A percentile compares a stretch with the other conserved stretches of the same genome.
phyloP scores from a whole-genome alignment of 352 stramenopile species.

The Albugo laibachii region DNA sequence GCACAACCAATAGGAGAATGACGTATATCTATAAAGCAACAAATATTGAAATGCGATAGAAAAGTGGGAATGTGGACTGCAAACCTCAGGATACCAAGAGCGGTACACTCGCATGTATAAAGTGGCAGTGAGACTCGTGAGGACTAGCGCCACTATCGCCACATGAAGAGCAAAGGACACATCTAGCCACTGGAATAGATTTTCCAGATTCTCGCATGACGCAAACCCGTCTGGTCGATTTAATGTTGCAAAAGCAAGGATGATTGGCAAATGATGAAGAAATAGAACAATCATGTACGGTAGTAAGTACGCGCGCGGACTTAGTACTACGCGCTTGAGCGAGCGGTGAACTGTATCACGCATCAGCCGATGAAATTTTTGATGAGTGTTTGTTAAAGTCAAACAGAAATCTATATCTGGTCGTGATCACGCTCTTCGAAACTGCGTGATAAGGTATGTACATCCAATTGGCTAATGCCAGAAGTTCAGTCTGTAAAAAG shows the following conservation, averaged over 20 bases:
- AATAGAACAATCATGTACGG: conserved; percentile 31
- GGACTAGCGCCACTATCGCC: conserved; percentile 16
- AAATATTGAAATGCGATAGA: background rate
- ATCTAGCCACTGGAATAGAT: conserved; percentile 38
- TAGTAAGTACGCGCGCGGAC: conserved; percentile 48
- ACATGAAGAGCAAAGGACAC: conserved; percentile 33
- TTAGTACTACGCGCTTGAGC: conserved; percentile 55
- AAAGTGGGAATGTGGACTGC: background rate
- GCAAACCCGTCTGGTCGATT: conserved; percentile 16
- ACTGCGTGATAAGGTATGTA: too few species aligned
- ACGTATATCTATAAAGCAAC: conserved; percentile 15
- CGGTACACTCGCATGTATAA: conserved; percentile 38
- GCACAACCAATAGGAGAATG: conserved; percentile 33
- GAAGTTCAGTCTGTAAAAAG: too few species aligned
- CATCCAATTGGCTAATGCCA: too few species aligned
- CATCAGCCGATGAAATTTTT: too few species aligned
- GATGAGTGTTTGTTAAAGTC: too few species aligned
- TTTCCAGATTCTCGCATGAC: conserved; percentile 17
- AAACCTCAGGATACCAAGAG: conserved; percentile 22
- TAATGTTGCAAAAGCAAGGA: conserved; percentile 28
- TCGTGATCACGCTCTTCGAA: too few species aligned
- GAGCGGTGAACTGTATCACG: too few species aligned
- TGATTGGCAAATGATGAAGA: conserved; percentile 42
- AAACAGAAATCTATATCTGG: too few species aligned
- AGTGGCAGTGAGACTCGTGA: conserved; percentile 19